phyloP scores from a whole-genome alignment of 345 rosid genomes.

The Eucalyptus erythrocorys region DNA sequence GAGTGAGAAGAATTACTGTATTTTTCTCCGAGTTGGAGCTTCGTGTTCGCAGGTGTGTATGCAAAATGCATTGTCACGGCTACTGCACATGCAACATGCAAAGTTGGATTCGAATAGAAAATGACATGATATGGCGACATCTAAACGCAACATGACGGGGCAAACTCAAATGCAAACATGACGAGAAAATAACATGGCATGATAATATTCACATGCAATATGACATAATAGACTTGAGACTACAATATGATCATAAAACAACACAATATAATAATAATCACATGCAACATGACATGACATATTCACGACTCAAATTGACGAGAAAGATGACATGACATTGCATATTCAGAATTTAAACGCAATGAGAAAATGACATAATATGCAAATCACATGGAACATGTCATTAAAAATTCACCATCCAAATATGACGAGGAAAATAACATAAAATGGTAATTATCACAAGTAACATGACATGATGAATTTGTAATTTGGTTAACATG shows the following conservation, averaged over 20 bases:
- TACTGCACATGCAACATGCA: background rate
- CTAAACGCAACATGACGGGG: background rate
- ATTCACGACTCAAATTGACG: background rate
- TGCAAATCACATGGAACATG: background rate
- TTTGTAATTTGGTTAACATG: background rate
- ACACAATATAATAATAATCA: background rate
- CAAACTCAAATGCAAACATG: background rate
- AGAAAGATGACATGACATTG: background rate
- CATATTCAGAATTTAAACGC: background rate
- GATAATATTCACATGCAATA: background rate
- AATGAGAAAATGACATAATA: background rate
- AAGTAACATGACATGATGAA: background rate
- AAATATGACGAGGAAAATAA: background rate
- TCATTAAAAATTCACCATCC: background rate
- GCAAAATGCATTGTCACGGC: background rate
- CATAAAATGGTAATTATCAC: background rate
- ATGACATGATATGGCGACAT: background rate
- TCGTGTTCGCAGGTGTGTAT: background rate
- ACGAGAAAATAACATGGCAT: background rate
- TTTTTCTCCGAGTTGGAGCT: background rate
- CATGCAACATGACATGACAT: background rate
- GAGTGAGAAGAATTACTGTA: background rate
- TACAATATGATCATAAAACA: background rate
- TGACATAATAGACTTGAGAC: background rate
- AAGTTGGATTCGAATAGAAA: background rate